Percentiles rank a stretch among this genome's conserved stretches.
phyloP scores from a whole-genome alignment of 1,284 basidiomycete species.

The Phlebopus sp. region DNA sequence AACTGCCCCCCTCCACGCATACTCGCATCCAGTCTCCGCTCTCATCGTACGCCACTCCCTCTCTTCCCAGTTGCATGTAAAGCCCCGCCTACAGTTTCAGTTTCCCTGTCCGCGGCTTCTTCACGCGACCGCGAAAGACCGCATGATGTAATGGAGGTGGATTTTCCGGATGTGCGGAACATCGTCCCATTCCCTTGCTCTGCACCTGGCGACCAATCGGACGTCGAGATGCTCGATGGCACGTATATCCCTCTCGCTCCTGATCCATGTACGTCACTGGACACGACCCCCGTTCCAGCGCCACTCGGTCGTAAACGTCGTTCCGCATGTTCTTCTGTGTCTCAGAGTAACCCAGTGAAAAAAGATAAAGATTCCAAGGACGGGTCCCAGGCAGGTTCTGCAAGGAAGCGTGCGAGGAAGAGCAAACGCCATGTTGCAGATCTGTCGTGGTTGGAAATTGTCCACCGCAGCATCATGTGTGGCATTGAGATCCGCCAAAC shows the following conservation, averaged over 20 bases:
- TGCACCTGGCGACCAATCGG: conserved; percentile 15
- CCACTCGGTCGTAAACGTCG: conserved; percentile 30
- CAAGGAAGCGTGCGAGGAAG: conserved; percentile 34
- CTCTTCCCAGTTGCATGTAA: conserved; percentile 24
- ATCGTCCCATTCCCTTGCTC: conserved; percentile 31
- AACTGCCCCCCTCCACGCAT: conserved; percentile 1
- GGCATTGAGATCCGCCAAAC: conserved; percentile 21
- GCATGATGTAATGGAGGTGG: conserved; percentile 15
- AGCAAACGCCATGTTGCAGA: conserved; percentile 36
- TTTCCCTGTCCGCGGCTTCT: conserved; percentile 29
- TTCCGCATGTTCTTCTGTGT: conserved; percentile 27
- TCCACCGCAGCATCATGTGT: conserved; percentile 39
- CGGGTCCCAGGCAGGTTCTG: conserved; percentile 4
- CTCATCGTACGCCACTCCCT: conserved; percentile 9
- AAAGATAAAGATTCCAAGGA: conserved; percentile 9
- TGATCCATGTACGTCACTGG: neutral
- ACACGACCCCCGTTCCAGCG: conserved; percentile 5
- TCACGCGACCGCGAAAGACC: conserved; percentile 18
- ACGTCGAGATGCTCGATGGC: conserved; percentile 32
- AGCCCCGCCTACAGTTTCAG: conserved; percentile 30
- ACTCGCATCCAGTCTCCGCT: conserved; percentile 5
- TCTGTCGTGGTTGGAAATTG: conserved; percentile 38
- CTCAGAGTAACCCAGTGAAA: conserved; percentile 11
- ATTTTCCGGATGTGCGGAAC: conserved; percentile 30
- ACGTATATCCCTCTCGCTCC: conserved; percentile 12